These are phyloP conservation scores for Sclerospora graminicola DNA, from an alignment of 352 stramenopile genomes.

Conservation along the genomic window DNA sequence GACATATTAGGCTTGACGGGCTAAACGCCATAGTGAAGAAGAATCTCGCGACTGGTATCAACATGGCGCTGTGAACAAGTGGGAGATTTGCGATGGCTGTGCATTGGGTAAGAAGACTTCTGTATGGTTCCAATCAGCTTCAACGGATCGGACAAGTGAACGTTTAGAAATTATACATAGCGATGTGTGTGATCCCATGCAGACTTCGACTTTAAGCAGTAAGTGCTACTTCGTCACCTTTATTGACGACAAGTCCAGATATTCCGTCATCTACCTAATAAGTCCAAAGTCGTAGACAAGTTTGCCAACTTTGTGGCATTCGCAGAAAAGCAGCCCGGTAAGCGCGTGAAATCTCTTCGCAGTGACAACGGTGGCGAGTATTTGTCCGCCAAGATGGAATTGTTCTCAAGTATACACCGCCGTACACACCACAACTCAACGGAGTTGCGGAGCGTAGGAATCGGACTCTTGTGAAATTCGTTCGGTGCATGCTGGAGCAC, in stretches of 20 bases:
- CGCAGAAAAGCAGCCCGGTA: neutral
- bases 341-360: neutral
- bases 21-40: neutral
- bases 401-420: neutral
- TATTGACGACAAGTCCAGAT: neutral
- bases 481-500: neutral
- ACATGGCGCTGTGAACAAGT: neutral
- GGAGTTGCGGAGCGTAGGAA: neutral
- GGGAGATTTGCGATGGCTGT: neutral
- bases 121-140: neutral
- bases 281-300: slow-evolving; percentile 3
- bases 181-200: slow-evolving; percentile 1
- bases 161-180: neutral
- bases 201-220: neutral
- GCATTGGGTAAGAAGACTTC: neutral
- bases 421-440: neutral
- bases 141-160: neutral
- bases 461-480: neutral
- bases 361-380: neutral
- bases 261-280: slow-evolving; percentile 3
- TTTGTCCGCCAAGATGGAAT: neutral
- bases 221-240: neutral
- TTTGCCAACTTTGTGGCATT: neutral
- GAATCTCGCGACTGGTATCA: neutral
- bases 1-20: neutral